Conservation (phyloP, 306 rosid genomes). For the Sophora flavescens region DNA sequence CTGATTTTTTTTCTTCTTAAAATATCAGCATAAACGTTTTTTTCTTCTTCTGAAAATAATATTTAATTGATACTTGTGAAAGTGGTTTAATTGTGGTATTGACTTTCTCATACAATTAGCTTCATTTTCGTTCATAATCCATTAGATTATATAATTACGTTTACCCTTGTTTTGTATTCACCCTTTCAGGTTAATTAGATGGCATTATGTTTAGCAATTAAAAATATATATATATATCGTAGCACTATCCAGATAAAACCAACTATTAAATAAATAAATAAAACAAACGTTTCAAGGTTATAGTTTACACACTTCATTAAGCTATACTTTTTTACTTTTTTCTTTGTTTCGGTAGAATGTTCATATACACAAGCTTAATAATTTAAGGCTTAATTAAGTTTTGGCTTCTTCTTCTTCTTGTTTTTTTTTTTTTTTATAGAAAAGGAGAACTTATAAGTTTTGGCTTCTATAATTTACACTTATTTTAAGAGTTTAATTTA, state of each 20-base stretch:
- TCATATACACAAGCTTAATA: not conserved
- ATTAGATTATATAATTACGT: not conserved
- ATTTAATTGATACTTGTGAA: not conserved
- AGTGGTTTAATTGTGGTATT: constrained; percentile 21
- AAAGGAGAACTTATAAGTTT: too few species aligned
- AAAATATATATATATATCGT: not conserved
- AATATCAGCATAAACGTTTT: too few species aligned
- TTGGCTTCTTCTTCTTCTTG: too few species aligned
- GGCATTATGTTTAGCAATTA: not conserved
- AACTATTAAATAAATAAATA: not conserved
- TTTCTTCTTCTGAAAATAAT: not conserved
- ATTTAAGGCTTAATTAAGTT: not conserved
- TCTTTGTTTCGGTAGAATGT: constrained; percentile 4
- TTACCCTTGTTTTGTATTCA: not conserved
- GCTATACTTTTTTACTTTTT: not conserved
- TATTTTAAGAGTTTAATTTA: too few species aligned
- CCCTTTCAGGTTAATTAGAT: not conserved
- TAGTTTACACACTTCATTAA: not conserved
- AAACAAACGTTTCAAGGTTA: not conserved
- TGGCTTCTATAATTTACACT: too few species aligned
- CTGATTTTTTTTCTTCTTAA: not conserved
- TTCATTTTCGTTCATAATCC: not conserved
- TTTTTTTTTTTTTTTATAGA: too few species aligned
- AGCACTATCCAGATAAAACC: not conserved
- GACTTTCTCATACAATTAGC: constrained; percentile 35